Evolutionary conservation across 768 basidiomycete species (phyloP).

Genomic region (Pisolithus sp.): DNA sequence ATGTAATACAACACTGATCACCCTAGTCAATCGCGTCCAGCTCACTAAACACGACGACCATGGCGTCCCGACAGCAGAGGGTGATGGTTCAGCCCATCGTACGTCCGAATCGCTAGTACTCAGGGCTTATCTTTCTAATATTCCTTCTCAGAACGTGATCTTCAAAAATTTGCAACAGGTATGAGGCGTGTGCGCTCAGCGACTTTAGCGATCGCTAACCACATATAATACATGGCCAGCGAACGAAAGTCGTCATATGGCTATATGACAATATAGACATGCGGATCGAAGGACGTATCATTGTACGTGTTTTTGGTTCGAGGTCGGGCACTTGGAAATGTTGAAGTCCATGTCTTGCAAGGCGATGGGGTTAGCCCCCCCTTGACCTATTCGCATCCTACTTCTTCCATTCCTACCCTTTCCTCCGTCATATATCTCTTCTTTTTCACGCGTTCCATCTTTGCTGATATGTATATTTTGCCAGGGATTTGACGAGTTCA

Average conservation of each 20-base stretch:
- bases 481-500: constrained; percentile 98
- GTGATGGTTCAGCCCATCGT: constrained; percentile 99
- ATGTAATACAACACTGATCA: constrained; percentile 13
- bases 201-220: neutral
- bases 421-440: neutral
- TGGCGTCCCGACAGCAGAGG: constrained; percentile 90
- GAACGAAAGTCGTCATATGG: constrained; percentile 86
- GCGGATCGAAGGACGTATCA: constrained; percentile 92
- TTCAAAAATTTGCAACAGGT: constrained; percentile 96
- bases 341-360: constrained; percentile 36
- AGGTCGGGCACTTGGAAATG: constrained; percentile 25
- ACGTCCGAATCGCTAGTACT: constrained; percentile 26
- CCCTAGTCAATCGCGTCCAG: neutral
- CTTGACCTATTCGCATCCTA: constrained; percentile 3
- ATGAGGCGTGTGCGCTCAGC: no score
- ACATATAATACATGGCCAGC: constrained; percentile 37
- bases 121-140: constrained; percentile 7
- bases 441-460: neutral
- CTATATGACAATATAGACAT: constrained; percentile 95
- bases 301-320: constrained; percentile 54
- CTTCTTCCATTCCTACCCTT: constrained; percentile 2
- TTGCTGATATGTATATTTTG: constrained; percentile 17
- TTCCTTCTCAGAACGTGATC: constrained; percentile 72
- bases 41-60: constrained; percentile 34
- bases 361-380: constrained; percentile 22